phyloP scores from a whole-genome alignment of 352 stramenopile species.

The Globisporangium megalacanthum region DNA sequence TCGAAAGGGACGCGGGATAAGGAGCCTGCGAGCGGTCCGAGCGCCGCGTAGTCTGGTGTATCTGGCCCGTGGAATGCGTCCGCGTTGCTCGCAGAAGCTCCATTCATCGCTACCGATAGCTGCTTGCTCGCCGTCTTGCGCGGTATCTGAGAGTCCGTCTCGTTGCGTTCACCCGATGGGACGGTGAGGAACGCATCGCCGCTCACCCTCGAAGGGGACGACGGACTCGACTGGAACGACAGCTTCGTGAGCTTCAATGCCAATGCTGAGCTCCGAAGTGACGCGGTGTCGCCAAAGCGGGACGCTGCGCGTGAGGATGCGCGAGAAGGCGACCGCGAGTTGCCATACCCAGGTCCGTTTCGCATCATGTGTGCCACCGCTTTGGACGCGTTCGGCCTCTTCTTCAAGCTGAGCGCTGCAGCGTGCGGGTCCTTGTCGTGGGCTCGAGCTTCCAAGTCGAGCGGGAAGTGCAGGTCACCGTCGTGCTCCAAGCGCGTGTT shows the following conservation, averaged over 20 bases:
- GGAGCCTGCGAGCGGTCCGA: constrained; percentile 6
- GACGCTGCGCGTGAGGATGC: constrained; percentile 28
- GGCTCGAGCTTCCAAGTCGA: constrained; percentile 1
- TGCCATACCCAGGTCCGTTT: constrained; percentile 8
- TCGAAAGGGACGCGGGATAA: constrained; percentile 23
- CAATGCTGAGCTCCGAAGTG: constrained; percentile 17
- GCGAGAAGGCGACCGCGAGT: constrained; percentile 20
- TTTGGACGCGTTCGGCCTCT: constrained; percentile 12
- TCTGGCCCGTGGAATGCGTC: background rate
- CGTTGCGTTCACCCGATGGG: constrained; percentile 13
- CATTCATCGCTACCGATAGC: background rate
- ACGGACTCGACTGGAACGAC: constrained; percentile 10
- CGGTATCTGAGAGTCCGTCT: background rate
- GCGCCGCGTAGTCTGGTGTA: background rate
- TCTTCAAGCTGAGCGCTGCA: constrained; percentile 3
- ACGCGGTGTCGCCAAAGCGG: constrained; percentile 19
- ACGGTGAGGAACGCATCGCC: constrained; percentile 8
- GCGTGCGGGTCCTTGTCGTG: constrained; percentile 7
- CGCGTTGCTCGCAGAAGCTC: background rate
- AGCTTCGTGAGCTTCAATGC: constrained; percentile 29
- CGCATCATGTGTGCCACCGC: constrained; percentile 6
- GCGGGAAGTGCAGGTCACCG: constrained; percentile 6
- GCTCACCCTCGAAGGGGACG: background rate
- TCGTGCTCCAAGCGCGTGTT: background rate
- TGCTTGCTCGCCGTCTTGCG: background rate